Evolutionary conservation across 2,329 filamentous ascomycete species (phyloP), one percentile per base, ranked within the genome.

Genomic region (Xenoacremonium recifei): DNA sequence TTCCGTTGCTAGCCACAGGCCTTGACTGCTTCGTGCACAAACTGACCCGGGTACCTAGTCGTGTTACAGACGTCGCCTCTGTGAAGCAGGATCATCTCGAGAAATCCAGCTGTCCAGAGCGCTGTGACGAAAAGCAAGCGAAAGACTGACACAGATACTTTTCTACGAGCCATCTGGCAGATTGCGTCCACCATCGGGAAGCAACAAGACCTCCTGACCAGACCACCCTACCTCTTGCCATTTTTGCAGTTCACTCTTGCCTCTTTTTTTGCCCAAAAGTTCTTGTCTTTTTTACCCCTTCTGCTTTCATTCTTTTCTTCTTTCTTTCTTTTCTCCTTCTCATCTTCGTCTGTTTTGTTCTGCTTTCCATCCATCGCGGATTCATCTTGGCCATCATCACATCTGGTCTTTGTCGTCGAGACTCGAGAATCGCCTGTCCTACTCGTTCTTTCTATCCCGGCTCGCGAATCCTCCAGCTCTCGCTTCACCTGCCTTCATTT

Each of bases 401-500:
- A 33, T 31, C 31, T 35, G 45, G 21, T 18, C 27, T 44, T 47
- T 45, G 16, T 20, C 38, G 27, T n/a, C n/a, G n/a, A n/a, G n/a
- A n/a, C n/a, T n/a, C n/a, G n/a, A n/a, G 35, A 21, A 20, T 12
- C 38, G 23, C 23, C 32, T n/a, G 36, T 18, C 21, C 32, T 40
- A 34, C 19, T 39, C 40, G 10, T 40, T 33, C 23, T 29, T 35
- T 44, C 39, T n/a, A n/a, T 16, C 45, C 39, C 38, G 31, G 23
- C 44, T 43, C 46, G 40, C 45, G 42, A 30, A 18, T 34, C 37
- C 16, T 48, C 34, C 17, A 31, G 36, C 44, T 33, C 20, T 21
- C 35, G 35, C 41, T 36, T 17, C 34, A 48, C 34, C 57, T 61
- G 50, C 34, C 41, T 36, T 17, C 34, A 48, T 35, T 58, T 61